These are phyloP conservation scores for Xerocomellus chrysenteron DNA, from an alignment of 768 basidiomycete genomes.

Conservation along the genomic window DNA sequence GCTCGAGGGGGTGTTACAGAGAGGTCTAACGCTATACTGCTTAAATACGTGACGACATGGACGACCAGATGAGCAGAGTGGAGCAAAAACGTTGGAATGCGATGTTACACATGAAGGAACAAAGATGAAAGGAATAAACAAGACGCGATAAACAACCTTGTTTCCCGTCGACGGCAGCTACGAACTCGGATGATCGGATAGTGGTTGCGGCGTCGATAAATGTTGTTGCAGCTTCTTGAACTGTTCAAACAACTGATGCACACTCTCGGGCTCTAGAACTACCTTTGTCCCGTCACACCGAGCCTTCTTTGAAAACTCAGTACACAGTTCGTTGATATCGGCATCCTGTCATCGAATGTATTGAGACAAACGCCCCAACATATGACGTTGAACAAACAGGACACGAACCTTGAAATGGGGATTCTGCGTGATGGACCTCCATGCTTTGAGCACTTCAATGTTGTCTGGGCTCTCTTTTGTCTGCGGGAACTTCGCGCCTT, in stretches of 20 bases:
- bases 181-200: conserved; percentile 13
- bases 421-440: conserved; percentile 72
- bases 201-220: conserved; percentile 5
- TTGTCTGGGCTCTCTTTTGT: conserved; percentile 71
- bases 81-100: not conserved
- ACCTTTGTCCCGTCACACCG: conserved; percentile 83
- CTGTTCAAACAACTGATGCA: conserved; percentile 44
- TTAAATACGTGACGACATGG: not conserved
- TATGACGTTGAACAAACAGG: not conserved
- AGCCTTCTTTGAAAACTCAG: conserved; percentile 79
- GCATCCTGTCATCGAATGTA: conserved; percentile 47
- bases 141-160: conserved; percentile 2
- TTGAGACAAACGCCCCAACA: not conserved
- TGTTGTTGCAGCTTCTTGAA: conserved; percentile 31
- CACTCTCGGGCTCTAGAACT: conserved; percentile 57
- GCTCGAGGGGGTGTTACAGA: not conserved
- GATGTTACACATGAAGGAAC: conserved; percentile 18
- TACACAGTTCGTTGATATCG: conserved; percentile 76
- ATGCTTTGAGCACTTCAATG: conserved; percentile 75
- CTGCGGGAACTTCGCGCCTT: conserved; percentile 65
- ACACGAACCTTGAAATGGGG: conserved; percentile 71
- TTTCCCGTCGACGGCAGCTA: not conserved
- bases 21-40: conserved; percentile 7
- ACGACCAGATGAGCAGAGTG: not conserved
- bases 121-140: conserved; percentile 22